Evolutionary conservation across 148 eudicot species (phyloP), one percentile per base, ranked within the genome.

Genomic region (Vaccinium macrocarpon): DNA sequence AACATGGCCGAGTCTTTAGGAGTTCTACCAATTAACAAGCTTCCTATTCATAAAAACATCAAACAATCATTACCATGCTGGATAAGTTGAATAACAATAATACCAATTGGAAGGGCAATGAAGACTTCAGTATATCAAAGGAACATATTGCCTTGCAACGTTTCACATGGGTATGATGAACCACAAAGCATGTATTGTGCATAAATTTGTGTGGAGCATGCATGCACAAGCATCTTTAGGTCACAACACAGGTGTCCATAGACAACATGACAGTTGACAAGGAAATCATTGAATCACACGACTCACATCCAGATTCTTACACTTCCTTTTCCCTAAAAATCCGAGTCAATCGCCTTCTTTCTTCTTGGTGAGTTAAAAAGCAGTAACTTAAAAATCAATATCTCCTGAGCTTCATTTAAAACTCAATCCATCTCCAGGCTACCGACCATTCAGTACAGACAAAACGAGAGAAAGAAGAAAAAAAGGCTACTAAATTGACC

Each of bases 11-110:
- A 82, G 52, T 95, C 93, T 27, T 89, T 84, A 2, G 87, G 84
- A 2, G 94, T 93, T 85, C 87, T 93, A 85, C 98, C 96, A 86
- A 97, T 84, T 83, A 97, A 88, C 91, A 97, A 86, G 91, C 99
- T 97, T 84, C 99, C 97, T 94, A 81, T 80, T 80, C n/a, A 85
- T 29, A 27, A 78, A 51, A 84, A 76, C 79, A 81, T 29, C 82
- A 49, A 16, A 42, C 10, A 80, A 62, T 61, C 5, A 59, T 23
- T 11, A 49, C 23, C 10, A 56, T 32, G 9, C 56, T 29, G 55
- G 66, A 79, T 23, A n/a, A 27, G 32, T 3, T 15, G 19, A 53
- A 78, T 52, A 51, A 25, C 2, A 14, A 23, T 23, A 68, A 13
- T 13, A 13, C 13, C 8, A 4, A 68, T 68, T 78, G 59, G 62